Conservation (phyloP, 2,329 filamentous ascomycete species). For the Lanzia echinophila region DNA sequence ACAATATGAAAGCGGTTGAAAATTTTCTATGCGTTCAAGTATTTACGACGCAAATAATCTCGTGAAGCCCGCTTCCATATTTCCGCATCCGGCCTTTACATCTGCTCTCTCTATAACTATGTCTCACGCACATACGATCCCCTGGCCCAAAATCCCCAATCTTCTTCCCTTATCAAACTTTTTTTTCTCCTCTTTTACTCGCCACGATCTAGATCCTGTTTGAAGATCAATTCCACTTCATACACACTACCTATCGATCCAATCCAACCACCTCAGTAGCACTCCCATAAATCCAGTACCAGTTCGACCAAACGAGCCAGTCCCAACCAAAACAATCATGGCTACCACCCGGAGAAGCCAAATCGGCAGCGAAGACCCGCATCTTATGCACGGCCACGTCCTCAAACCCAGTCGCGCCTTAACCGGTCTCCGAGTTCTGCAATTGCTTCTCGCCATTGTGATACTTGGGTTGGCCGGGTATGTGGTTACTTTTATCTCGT, state of each 20-base stretch:
- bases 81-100: too few species aligned
- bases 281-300: background rate
- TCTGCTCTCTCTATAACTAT: too few species aligned
- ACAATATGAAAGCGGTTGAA: too few species aligned
- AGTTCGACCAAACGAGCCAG: background rate
- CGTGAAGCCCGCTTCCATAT: too few species aligned
- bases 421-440: background rate
- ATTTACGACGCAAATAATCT: too few species aligned
- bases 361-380: background rate
- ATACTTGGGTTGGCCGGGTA: conserved; percentile 3
- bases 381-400: background rate
- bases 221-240: background rate
- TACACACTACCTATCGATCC: background rate
- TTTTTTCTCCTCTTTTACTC: too few species aligned
- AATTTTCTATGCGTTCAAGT: too few species aligned
- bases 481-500: conserved; percentile 3
- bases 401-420: background rate
- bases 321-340: background rate
- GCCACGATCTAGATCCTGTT: background rate
- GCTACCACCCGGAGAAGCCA: background rate
- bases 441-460: background rate
- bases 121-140: too few species aligned
- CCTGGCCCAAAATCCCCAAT: too few species aligned
- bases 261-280: background rate
- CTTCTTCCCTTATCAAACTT: too few species aligned